phyloP scores from a whole-genome alignment of 1,284 basidiomycete genomes.

The Thelephora terrestris region DNA sequence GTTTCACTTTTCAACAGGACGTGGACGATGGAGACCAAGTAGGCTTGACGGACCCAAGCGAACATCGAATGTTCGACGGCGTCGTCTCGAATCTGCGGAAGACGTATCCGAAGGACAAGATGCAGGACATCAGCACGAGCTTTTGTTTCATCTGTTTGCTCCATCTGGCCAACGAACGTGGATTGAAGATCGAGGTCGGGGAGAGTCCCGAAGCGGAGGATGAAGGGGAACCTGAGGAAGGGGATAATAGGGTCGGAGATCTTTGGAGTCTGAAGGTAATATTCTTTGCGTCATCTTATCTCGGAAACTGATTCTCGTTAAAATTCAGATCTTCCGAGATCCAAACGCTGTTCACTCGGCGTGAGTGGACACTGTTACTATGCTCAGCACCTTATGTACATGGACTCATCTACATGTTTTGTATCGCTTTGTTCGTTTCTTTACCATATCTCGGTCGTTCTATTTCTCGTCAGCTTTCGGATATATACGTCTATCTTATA shows the following conservation, averaged over 20 bases:
- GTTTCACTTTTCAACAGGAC: slow-evolving; percentile 30
- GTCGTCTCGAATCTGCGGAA: slow-evolving; percentile 78
- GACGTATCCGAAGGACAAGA: slow-evolving; percentile 85
- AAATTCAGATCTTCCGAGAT: slow-evolving; percentile 57
- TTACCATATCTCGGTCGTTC: no score
- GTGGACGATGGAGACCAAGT: slow-evolving; percentile 31
- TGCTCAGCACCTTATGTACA: background rate
- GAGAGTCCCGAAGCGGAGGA: slow-evolving; percentile 14
- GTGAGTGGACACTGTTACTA: slow-evolving; percentile 17
- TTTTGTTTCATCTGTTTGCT: slow-evolving; percentile 99
- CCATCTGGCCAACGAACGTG: slow-evolving; percentile 93
- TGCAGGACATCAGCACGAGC: slow-evolving; percentile 97
- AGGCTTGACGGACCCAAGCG: slow-evolving; percentile 44
- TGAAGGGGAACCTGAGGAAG: slow-evolving; percentile 22
- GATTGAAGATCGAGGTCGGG: slow-evolving; percentile 65
- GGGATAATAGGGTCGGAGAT: slow-evolving; percentile 49
- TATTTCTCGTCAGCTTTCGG: no score
- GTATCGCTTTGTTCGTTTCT: background rate
- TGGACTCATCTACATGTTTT: background rate
- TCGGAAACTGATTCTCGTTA: slow-evolving; percentile 1
- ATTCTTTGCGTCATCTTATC: slow-evolving; percentile 2
- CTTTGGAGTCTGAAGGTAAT: slow-evolving; percentile 70
- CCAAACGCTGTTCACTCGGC: slow-evolving; percentile 49
- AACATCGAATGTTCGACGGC: slow-evolving; percentile 71
- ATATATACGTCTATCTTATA: no score